phyloP scores from a whole-genome alignment of 202 grass and related monocot species.

The Panicum virgatum region DNA sequence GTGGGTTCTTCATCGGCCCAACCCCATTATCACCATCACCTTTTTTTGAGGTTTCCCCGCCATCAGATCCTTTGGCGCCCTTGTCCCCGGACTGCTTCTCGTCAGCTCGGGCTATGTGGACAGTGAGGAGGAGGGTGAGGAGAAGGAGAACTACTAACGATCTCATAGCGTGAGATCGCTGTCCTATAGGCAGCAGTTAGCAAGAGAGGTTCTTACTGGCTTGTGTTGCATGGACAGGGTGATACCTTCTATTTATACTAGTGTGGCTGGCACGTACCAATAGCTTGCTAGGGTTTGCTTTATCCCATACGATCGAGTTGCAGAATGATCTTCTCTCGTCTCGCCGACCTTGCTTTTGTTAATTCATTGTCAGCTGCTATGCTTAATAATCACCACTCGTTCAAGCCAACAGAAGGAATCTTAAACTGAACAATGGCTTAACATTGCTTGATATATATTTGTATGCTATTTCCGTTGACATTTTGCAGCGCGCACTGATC shows the following conservation, averaged over 20 bases:
- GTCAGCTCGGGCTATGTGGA: conserved; percentile 29
- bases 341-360: conserved; percentile 4
- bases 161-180: conserved; percentile 39
- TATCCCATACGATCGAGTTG: background rate
- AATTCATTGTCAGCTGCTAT: conserved; percentile 13
- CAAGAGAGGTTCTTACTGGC: background rate
- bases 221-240: background rate
- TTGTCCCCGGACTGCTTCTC: background rate
- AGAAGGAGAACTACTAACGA: conserved; percentile 10
- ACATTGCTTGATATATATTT: background rate
- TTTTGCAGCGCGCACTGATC: conserved; percentile 10
- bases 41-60: background rate
- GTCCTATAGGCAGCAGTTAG: background rate
- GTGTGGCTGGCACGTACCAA: background rate
- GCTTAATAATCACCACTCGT: background rate
- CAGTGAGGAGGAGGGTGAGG: conserved; percentile 7
- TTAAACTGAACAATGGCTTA: background rate
- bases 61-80: background rate
- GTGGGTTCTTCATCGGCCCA: conserved; percentile 41
- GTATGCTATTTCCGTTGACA: conserved; percentile 21
- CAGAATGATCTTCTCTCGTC: background rate
- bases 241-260: conserved; percentile 37
- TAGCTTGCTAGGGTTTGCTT: background rate
- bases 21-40: background rate
- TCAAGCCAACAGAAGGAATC: background rate